Evolutionary conservation across 805 yeast species (phyloP), one percentile per base, ranked within the genome.

Genomic region (Teunomyces panamensis): DNA sequence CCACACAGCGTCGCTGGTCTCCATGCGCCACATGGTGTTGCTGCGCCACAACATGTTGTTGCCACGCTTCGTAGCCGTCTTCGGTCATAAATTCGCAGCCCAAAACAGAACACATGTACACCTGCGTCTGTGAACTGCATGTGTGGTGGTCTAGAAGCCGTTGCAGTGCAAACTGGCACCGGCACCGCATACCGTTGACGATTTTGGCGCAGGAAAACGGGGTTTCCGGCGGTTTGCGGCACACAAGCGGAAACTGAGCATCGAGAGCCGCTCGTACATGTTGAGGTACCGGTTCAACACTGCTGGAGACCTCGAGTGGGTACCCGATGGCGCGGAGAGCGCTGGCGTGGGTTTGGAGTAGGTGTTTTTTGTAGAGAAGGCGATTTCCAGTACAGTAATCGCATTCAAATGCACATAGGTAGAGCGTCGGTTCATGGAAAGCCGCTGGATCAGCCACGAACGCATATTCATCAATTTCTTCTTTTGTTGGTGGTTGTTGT

Each of bases 61-160:
- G 51, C 67, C 69, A 68, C 13, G 53, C 59, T 34, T 56, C 46
- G 47, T 64, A 68, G 10, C 59, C 66, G 5, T 46, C 52, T 28
- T 68, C 73, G 0, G 74, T 68, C 59, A 65, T 61, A 49, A 54
- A 71, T 1, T 65, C 72, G 52, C 77, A 71, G 8, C 77, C 77
- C 29, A 71, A 51, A 14, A 71, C 48, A 2, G 77, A 74, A 50
- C 77, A 71, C 4, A 61, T 47, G 41, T 65, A 56, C 2, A 68
- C 69, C 48, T 69, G 74, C 24, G 53, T 56, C 48, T 58, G 59
- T 5, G 46, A 8, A 2, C 74, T 65, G 47, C 75, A 71, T 3
- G 30, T 11, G 7, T 37, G 41, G 41, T n/a, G 6, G 14, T 5
- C 14, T 2, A 39, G 24, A 11, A 14, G 43, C 3, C 14, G 33